Conservation (phyloP, 1,139 yeast species). For the Insectozyma bohioensis region DNA sequence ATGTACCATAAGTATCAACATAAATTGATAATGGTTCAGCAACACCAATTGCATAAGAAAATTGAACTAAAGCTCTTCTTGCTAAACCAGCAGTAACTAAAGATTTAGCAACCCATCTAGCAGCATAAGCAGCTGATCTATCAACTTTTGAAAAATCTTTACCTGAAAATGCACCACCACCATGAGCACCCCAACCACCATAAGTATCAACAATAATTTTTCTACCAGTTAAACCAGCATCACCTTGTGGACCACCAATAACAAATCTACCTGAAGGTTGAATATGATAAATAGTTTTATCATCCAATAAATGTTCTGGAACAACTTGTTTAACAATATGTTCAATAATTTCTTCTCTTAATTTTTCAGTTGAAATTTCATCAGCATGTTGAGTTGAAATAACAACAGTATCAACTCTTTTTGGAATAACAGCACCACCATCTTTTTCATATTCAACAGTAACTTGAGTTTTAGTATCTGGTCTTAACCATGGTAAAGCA, state of each 20-base stretch:
- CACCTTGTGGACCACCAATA: slow-evolving; percentile 99
- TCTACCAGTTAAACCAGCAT: slow-evolving; percentile 99
- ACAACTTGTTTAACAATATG: slow-evolving; percentile 90
- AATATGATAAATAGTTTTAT: slow-evolving; percentile 93
- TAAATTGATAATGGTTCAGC: slow-evolving; percentile 98
- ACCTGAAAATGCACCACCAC: slow-evolving; percentile 99
- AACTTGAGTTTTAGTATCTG: slow-evolving; percentile 99
- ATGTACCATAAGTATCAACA: slow-evolving; percentile 98
- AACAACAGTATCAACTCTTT: slow-evolving; percentile 96
- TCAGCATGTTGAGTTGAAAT: slow-evolving; percentile 98
- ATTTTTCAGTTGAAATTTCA: slow-evolving; percentile 87
- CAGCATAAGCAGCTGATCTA: slow-evolving; percentile 99
- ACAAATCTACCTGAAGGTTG: slow-evolving; percentile 99
- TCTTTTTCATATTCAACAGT: slow-evolving; percentile 94
- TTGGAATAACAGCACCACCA: slow-evolving; percentile 92
- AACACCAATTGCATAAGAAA: slow-evolving; percentile 99
- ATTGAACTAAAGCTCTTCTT: slow-evolving; percentile 96
- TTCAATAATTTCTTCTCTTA: slow-evolving; percentile 72
- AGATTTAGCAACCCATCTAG: slow-evolving; percentile 99
- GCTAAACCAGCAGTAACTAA: slow-evolving; percentile 92
- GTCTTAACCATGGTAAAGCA: slow-evolving; percentile 93
- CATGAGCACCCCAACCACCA: slow-evolving; percentile 99
- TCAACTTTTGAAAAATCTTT: slow-evolving; percentile 99
- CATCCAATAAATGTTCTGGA: slow-evolving; percentile 88
- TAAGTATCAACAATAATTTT: slow-evolving; percentile 99